Base-by-base conservation (phyloP, 1,284 basidiomycete species). In the Boletus subluridellus region DNA sequence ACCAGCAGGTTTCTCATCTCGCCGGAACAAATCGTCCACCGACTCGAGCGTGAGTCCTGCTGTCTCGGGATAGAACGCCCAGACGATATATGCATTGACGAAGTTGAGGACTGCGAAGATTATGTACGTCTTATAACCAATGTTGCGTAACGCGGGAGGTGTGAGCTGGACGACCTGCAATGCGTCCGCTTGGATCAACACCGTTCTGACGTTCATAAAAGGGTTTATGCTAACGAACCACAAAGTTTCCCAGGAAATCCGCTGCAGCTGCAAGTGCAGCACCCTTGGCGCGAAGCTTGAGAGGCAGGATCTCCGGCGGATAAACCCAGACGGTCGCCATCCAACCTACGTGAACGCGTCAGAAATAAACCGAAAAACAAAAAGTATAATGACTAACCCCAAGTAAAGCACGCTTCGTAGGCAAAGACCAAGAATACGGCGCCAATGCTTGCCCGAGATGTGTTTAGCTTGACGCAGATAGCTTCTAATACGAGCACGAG, bases 321-420 rank as follows among this genome's bases (percentile, higher is more conserved):
- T 62, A 62, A 24, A 62, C 41, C 62, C 62, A 63, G 28, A 64
- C 59, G 6, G 61, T 64, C 17, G 46, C 52, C 63, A 64, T 62
- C 59, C 61, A 62, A 39, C 61, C 61, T 62, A n/a, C 12, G 10
- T 41, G 12, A 37, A 52, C 1, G 8, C 3, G 5, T 63, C 32
- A 3, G 41, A 49, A 28, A 46, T 11, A 7, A 4, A 21, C 1
- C 30, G 10, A 46, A 34, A 45, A 32, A 34, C 17, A 14, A 32
- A 28, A 24, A 9, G 14, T 4, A 21, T 15, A 2, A 46, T 14
- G 28, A 52, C 59, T 5, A 7, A 62, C 61, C 61, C 53, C 61
- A 64, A 2, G 59, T 52, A 38, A 63, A 63, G 39, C 60, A 63
- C 4, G 51, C 49, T 32, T 63, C 63, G 5, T 63, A 63, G 15